Evolutionary conservation across 2,329 filamentous ascomycete genomes (phyloP).

Genomic region (Neodidymelliopsis sp.): DNA sequence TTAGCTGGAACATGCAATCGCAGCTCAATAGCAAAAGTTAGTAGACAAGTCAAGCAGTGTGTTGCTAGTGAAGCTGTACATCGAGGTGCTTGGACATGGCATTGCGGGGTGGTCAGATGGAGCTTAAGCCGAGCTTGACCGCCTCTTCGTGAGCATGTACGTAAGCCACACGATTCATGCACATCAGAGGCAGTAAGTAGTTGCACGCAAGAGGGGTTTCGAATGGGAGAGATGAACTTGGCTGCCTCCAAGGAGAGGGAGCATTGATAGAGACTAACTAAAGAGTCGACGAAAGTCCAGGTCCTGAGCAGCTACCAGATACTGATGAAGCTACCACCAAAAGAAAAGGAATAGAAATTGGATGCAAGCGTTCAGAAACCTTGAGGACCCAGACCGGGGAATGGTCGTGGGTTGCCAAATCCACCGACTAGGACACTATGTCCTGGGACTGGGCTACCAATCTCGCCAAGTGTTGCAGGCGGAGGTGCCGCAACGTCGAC

Average conservation of each 20-base stretch:
- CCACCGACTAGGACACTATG: slow-evolving; percentile 51
- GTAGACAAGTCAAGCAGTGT: no score
- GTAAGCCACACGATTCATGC: slow-evolving; percentile 9
- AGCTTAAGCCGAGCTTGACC: slow-evolving; percentile 14
- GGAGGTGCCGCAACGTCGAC: slow-evolving; percentile 43
- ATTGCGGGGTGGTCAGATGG: slow-evolving; percentile 3
- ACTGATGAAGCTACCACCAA: slow-evolving; percentile 23
- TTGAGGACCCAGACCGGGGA: slow-evolving; percentile 43
- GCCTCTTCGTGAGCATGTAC: slow-evolving; percentile 15
- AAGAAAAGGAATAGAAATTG: slow-evolving; percentile 12
- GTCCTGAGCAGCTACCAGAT: slow-evolving; percentile 22
- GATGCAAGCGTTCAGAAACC: slow-evolving; percentile 32
- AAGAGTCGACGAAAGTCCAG: slow-evolving; percentile 23
- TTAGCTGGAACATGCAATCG: no score
- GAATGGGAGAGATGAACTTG: slow-evolving; percentile 28
- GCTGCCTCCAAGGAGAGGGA: slow-evolving; percentile 27
- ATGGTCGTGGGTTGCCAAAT: slow-evolving; percentile 37
- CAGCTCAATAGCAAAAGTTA: no score
- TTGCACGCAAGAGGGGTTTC: no score
- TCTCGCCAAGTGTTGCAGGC: slow-evolving; percentile 52
- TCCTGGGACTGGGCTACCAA: slow-evolving; percentile 56
- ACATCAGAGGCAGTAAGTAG: background rate
- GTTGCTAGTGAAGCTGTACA: background rate
- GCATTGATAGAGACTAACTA: slow-evolving; percentile 26
- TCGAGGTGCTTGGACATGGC: background rate